phyloP scores from a whole-genome alignment of 2,329 filamentous ascomycete genomes.

The Lecanosticta acicola region DNA sequence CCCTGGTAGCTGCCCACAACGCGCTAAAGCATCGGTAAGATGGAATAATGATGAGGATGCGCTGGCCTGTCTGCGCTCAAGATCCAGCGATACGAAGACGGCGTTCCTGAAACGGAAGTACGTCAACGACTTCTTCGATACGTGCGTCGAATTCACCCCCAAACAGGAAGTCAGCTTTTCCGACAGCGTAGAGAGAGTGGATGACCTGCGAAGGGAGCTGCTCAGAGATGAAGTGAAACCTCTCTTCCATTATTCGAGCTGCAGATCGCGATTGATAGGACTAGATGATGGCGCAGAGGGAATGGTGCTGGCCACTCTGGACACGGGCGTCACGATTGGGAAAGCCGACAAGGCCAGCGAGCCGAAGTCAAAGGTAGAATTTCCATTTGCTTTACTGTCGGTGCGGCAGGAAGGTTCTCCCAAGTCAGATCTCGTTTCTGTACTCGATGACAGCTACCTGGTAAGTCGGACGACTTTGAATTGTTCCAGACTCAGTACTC shows the following conservation, averaged over 20 bases:
- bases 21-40: conserved; percentile 25
- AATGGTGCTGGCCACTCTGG: conserved; percentile 45
- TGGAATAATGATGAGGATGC: conserved; percentile 30
- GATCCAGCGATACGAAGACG: conserved; percentile 19
- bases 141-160: conserved; percentile 20
- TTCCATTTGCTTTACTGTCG: conserved; percentile 49
- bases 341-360: conserved; percentile 16
- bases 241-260: conserved; percentile 42
- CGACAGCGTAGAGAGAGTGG: conserved; percentile 20
- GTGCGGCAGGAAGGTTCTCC: conserved; percentile 45
- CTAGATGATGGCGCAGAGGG: conserved; percentile 40
- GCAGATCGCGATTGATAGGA: conserved; percentile 45
- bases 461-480: conserved; percentile 9
- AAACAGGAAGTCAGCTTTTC: conserved; percentile 20
- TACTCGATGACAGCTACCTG: conserved; percentile 45
- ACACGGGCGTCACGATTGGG: conserved; percentile 43
- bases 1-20: conserved; percentile 26
- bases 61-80: conserved; percentile 20
- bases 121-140: conserved; percentile 37
- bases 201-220: conserved; percentile 40
- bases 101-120: conserved; percentile 40
- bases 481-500: not conserved
- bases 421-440: conserved; percentile 36
- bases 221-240: conserved; percentile 42
- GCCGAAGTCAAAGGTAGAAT: conserved; percentile 25